Evolutionary conservation across 2,329 filamentous ascomycete species (phyloP).

Genomic region (Lachnellula hyalina): DNA sequence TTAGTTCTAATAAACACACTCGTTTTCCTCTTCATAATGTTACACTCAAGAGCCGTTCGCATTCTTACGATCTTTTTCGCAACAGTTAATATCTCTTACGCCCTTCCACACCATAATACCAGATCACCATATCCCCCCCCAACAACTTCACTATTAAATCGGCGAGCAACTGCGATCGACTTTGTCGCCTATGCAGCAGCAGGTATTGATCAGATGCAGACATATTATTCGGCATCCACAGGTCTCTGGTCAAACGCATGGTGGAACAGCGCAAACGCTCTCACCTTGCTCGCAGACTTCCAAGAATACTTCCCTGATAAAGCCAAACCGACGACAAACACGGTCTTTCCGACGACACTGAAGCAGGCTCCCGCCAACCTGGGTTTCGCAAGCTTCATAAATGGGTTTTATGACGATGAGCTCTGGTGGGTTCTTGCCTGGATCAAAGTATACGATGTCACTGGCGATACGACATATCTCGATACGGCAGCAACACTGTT

Average conservation of each 20-base stretch:
- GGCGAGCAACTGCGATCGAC: conserved; percentile 12
- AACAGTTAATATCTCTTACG: conserved; percentile 3
- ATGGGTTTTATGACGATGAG: conserved; percentile 55
- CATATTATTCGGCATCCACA: conserved; percentile 53
- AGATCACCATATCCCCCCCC: background rate
- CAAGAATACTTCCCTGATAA: conserved; percentile 22
- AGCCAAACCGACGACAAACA: conserved; percentile 13
- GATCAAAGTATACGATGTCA: conserved; percentile 52
- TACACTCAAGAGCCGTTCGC: background rate
- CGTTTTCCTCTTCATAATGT: conserved; percentile 7
- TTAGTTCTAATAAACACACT: background rate
- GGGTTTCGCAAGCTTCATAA: conserved; percentile 42
- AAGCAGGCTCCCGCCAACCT: conserved; percentile 17
- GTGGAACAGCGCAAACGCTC: conserved; percentile 68
- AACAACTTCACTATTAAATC: conserved; percentile 2
- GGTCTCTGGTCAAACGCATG: conserved; percentile 62
- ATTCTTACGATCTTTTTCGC: conserved; percentile 1
- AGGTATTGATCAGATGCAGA: conserved; percentile 45
- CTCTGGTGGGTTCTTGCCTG: conserved; percentile 60
- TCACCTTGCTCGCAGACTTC: conserved; percentile 58
- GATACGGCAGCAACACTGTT: conserved; percentile 49
- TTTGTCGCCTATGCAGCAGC: conserved; percentile 25
- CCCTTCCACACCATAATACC: conserved; percentile 5
- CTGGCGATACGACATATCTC: conserved; percentile 47
- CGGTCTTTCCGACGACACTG: conserved; percentile 23